Conservation (phyloP, 2,329 filamentous ascomycete genomes). For the Aureobasidium mangrovei region DNA sequence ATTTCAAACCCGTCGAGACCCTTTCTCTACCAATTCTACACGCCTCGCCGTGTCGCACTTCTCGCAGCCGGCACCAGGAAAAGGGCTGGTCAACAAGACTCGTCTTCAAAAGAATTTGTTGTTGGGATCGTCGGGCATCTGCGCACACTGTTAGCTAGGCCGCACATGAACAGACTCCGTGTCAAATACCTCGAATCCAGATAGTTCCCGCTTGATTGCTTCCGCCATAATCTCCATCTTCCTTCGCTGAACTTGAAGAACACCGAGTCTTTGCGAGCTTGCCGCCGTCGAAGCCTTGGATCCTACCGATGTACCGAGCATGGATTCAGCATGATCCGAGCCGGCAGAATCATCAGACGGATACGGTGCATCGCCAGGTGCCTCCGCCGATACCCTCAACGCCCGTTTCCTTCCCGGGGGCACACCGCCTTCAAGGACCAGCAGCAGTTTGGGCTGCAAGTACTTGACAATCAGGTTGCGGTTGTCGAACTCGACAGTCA, state of each 20-base stretch:
- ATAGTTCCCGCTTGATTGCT: constrained; percentile 37
- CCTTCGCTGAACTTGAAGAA: constrained; percentile 40
- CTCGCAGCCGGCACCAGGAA: not conserved
- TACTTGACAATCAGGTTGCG: constrained; percentile 40
- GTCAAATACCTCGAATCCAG: constrained; percentile 35
- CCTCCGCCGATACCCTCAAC: constrained; percentile 38
- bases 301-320: constrained; percentile 12
- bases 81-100: no score
- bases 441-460: constrained; percentile 38
- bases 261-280: constrained; percentile 30
- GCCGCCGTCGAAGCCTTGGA: constrained; percentile 24
- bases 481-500: constrained; percentile 38
- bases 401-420: constrained; percentile 32
- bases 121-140: constrained; percentile 37
- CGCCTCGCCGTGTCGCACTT: no score
- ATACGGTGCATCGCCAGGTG: constrained; percentile 32
- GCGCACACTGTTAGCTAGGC: constrained; percentile 5
- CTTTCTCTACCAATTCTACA: no score
- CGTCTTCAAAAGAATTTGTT: constrained; percentile 24
- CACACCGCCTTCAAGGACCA: constrained; percentile 41
- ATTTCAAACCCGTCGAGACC: not conserved
- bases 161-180: not conserved
- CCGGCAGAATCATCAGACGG: constrained; percentile 20
- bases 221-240: constrained; percentile 39
- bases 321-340: not conserved